Base-by-base conservation (phyloP, 495 filamentous ascomycete species). In the Penicillium mononematosum region DNA sequence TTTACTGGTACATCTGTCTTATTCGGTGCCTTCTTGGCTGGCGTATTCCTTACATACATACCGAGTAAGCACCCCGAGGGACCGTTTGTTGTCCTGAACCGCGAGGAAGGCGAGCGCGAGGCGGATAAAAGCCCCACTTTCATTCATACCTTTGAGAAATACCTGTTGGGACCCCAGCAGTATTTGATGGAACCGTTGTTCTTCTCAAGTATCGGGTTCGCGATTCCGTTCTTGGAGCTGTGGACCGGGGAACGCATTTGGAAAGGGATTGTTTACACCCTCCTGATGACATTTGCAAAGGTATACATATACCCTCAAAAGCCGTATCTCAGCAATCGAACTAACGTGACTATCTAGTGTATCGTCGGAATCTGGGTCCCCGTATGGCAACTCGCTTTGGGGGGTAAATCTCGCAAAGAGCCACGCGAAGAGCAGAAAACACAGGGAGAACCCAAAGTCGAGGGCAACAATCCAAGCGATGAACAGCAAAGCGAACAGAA, bases 201-300 rank as follows among this genome's bases (percentile, higher is more conserved):
- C 73, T 93, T 92, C 60, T 80, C 78, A 34, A 74, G 77, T 61
- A 85, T 92, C 31, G 87, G 89, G 2, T 91, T 92, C 59, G 84
- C 88, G 0, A 87, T 93, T 22, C 88, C 89, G 0, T 85, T 91
- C 42, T 73, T 81, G 10, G 63, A 81, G 16, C 79, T 92, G 62
- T 92, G 89, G 71, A 72, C 67, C 0, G 80, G 80, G 7, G 63
- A 72, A 50, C 75, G 86, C 0, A 69, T 90, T 17, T 92, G 86
- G 89, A 79, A 81, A 44, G 89, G 89, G 0, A 56, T 90, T 0
- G 71, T 89, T 14, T 92, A 85, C 63, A 73, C 84, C 1, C 59
- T 85, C 0, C 72, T 92, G 7, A 92, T 91, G 88, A 64, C 73
- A 4, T 41, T 87, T 38, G 82, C 76, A 1, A 92, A 92, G 75